phyloP scores from a whole-genome alignment of 495 filamentous ascomycete species.

The Hypoxylon rickii region DNA sequence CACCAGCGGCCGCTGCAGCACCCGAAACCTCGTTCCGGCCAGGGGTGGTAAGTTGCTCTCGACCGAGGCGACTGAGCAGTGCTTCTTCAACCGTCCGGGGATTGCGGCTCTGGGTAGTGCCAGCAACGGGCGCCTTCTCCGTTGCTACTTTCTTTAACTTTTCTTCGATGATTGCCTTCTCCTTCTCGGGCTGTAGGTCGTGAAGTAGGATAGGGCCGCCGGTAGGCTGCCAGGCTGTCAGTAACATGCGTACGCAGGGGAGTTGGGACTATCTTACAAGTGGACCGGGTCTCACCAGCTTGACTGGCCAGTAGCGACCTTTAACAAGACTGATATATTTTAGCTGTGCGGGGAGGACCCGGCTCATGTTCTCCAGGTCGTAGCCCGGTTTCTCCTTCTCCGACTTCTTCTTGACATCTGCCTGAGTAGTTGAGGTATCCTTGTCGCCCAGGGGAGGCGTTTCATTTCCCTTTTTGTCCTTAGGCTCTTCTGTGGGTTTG shows the following conservation, averaged over 20 bases:
- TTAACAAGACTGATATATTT: constrained; percentile 93
- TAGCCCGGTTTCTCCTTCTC: constrained; percentile 98
- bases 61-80: constrained; percentile 32
- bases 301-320: constrained; percentile 89
- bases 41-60: constrained; percentile 26
- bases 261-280: constrained; percentile 7
- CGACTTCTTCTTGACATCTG: constrained; percentile 74
- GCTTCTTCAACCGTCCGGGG: constrained; percentile 35
- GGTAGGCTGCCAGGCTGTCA: constrained; percentile 72
- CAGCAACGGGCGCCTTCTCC: constrained; percentile 62
- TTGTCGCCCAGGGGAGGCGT: constrained; percentile 55
- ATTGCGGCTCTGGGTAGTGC: constrained; percentile 32
- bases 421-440: constrained; percentile 52
- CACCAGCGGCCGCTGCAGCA: constrained; percentile 76
- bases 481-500: constrained; percentile 65
- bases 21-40: constrained; percentile 48
- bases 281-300: constrained; percentile 69
- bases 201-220: constrained; percentile 88
- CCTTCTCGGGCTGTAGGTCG: constrained; percentile 80
- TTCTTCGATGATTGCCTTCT: constrained; percentile 80
- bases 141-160: constrained; percentile 79
- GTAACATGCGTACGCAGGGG: constrained; percentile 22
- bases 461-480: constrained; percentile 62
- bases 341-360: constrained; percentile 89
- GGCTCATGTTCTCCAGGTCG: constrained; percentile 94